These are phyloP conservation scores for Quercus lobata DNA, from an alignment of 331 rosid species.

Conservation along the genomic window DNA sequence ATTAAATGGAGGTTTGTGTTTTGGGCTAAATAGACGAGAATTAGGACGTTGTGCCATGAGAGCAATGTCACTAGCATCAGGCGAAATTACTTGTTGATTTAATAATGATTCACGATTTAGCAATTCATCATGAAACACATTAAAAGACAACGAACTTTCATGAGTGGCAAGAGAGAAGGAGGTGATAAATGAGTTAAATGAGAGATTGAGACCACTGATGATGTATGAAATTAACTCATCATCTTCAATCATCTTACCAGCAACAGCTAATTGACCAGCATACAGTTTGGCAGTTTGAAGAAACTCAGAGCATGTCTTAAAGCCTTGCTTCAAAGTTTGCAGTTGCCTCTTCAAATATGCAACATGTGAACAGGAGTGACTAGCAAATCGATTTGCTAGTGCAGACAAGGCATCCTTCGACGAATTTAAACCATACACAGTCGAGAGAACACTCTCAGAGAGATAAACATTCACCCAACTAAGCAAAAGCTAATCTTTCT, in stretches of 20 bases:
- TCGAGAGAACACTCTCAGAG: too few species aligned
- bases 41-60: too few species aligned
- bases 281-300: neutral
- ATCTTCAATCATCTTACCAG: neutral
- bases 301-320: neutral
- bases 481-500: neutral
- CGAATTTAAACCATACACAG: neutral
- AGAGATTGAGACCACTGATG: too few species aligned
- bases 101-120: too few species aligned
- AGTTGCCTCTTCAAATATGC: neutral
- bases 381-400: neutral
- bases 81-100: too few species aligned
- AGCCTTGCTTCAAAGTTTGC: neutral
- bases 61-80: too few species aligned
- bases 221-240: neutral
- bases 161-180: neutral
- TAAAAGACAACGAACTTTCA: too few species aligned
- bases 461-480: neutral
- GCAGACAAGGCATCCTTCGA: neutral
- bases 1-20: too few species aligned
- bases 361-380: neutral
- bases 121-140: neutral
- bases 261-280: too few species aligned
- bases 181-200: neutral
- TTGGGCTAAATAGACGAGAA: too few species aligned